Evolutionary conservation across 805 yeast genomes (phyloP).

Genomic region (Candida odintsovae): DNA sequence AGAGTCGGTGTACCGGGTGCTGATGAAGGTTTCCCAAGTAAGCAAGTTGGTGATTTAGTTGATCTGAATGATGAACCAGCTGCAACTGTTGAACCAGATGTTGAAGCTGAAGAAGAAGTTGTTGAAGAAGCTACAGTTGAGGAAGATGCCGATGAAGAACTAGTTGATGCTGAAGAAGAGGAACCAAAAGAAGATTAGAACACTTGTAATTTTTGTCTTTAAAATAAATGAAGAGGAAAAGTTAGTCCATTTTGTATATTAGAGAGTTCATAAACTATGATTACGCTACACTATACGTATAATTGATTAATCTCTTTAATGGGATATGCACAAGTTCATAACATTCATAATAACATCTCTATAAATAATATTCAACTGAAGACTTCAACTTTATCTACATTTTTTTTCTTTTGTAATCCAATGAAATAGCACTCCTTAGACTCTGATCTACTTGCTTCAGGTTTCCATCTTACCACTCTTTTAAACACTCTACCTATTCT

Average conservation of each 20-base stretch:
- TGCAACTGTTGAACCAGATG: constrained; percentile 17
- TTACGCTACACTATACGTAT: background rate
- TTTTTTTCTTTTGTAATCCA: constrained; percentile 44
- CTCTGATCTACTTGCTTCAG: constrained; percentile 71
- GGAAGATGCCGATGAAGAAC: constrained; percentile 23
- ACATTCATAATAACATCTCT: background rate
- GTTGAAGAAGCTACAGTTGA: constrained; percentile 14
- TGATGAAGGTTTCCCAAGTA: constrained; percentile 30
- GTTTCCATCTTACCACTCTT: constrained; percentile 67
- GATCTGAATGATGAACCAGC: constrained; percentile 32
- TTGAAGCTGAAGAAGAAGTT: constrained; percentile 14
- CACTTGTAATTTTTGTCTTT: constrained; percentile 3
- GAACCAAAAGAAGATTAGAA: constrained; percentile 6
- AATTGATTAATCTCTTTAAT: background rate
- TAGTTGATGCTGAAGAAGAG: constrained; percentile 13
- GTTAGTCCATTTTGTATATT: background rate
- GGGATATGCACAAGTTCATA: background rate
- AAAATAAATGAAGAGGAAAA: background rate
- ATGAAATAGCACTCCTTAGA: constrained; percentile 82
- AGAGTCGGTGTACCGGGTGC: constrained; percentile 46
- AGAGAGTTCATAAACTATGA: background rate
- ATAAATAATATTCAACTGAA: constrained; percentile 23
- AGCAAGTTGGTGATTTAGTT: constrained; percentile 27
- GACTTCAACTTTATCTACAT: constrained; percentile 38
- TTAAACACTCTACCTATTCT: constrained; percentile 54